Evolutionary conservation across 2,329 filamentous ascomycete genomes (phyloP).

Genomic region (Colletotrichum magnum): DNA sequence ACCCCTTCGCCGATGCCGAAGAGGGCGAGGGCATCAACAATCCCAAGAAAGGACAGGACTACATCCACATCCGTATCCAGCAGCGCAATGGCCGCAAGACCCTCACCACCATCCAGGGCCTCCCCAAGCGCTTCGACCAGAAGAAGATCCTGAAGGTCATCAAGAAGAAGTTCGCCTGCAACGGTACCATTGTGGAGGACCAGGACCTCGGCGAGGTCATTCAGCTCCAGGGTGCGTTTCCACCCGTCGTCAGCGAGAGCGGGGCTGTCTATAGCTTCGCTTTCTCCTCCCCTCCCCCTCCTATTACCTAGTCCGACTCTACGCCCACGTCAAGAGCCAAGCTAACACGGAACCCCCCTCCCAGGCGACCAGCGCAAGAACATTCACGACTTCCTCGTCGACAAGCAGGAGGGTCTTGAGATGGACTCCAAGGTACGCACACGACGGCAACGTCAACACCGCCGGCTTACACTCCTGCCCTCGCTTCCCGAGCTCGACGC

Average conservation of each 20-base stretch:
- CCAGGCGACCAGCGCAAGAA: conserved; percentile 90
- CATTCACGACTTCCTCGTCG: conserved; percentile 90
- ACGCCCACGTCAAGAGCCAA: background rate
- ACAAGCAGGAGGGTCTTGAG: conserved; percentile 88
- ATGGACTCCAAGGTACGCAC: conserved; percentile 78
- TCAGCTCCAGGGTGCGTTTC: conserved; percentile 40
- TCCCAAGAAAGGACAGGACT: conserved; percentile 42
- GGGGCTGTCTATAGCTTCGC: background rate
- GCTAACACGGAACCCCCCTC: background rate
- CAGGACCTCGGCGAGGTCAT: conserved; percentile 42
- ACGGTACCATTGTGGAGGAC: conserved; percentile 43
- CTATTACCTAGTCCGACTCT: background rate
- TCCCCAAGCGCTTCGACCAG: conserved; percentile 98
- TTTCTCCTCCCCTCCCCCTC: no score
- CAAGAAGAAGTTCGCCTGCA: conserved; percentile 83
- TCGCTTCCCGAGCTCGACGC: background rate
- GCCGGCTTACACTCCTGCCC: background rate
- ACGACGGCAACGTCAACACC: background rate
- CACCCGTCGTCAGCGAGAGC: background rate
- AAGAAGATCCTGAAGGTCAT: conserved; percentile 99
- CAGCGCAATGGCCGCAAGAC: conserved; percentile 86
- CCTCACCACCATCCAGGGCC: conserved; percentile 98
- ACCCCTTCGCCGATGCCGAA: conserved; percentile 44
- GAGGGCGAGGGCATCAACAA: conserved; percentile 41
- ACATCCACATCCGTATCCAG: conserved; percentile 43